Conservation (phyloP, 2,329 filamentous ascomycete species). For the Helotiales sp. region DNA sequence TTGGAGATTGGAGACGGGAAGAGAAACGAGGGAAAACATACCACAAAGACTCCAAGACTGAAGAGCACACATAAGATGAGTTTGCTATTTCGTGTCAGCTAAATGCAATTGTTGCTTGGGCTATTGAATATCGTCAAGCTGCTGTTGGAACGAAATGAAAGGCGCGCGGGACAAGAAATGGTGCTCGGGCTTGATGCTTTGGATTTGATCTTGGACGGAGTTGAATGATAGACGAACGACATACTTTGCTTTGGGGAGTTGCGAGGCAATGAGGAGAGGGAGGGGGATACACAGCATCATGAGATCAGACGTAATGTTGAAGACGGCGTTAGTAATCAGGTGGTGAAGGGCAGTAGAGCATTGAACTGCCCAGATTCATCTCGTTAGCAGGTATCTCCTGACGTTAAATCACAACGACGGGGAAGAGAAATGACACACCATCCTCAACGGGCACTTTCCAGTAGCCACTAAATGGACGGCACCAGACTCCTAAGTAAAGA, state of each 20-base stretch:
- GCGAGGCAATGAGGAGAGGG: conserved; percentile 52
- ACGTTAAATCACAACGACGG: neutral
- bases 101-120: neutral
- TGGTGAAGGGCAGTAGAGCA: conserved; percentile 62
- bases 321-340: conserved; percentile 60
- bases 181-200: conserved; percentile 1
- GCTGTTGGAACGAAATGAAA: neutral
- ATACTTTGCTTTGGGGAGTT: conserved; percentile 46
- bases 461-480: conserved; percentile 59
- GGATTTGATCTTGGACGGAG: neutral
- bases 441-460: conserved; percentile 61
- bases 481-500: conserved; percentile 57
- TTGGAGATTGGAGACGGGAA: neutral
- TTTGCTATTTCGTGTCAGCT: conserved; percentile 55
- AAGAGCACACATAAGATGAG: conserved; percentile 54
- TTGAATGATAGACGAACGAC: conserved; percentile 12
- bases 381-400: neutral
- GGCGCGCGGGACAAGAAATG: neutral
- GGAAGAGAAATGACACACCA: conserved; percentile 39
- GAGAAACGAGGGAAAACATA: conserved; percentile 39
- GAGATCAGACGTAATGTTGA: conserved; percentile 65
- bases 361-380: conserved; percentile 48
- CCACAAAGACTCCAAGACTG: conserved; percentile 53
- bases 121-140: neutral
- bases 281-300: conserved; percentile 64